Evolutionary conservation across 2,329 filamentous ascomycete species (phyloP).

Genomic region (Fusarium sterilihyphosum): DNA sequence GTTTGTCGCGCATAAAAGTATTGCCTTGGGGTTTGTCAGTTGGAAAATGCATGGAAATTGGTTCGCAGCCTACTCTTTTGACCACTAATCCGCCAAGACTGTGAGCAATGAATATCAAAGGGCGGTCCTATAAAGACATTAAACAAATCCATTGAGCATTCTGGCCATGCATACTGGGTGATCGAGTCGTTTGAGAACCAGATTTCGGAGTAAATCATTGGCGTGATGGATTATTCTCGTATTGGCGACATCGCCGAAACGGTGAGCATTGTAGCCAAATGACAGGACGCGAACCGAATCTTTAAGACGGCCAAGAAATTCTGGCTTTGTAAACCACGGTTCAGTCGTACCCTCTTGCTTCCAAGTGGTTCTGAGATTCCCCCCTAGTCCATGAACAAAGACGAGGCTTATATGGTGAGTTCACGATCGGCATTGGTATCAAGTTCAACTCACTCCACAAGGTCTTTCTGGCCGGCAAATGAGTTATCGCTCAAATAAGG

Average conservation of each 20-base stretch:
- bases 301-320: slow-evolving; percentile 22
- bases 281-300: slow-evolving; percentile 26
- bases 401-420: slow-evolving; percentile 16
- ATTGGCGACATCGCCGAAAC: slow-evolving; percentile 35
- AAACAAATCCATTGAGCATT: background rate
- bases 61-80: slow-evolving; percentile 19
- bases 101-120: slow-evolving; percentile 34
- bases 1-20: slow-evolving; percentile 31
- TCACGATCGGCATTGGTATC: background rate
- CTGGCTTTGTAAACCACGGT: slow-evolving; percentile 29
- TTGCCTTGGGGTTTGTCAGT: slow-evolving; percentile 14
- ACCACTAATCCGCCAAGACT: slow-evolving; percentile 34
- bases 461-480: background rate
- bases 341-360: slow-evolving; percentile 26
- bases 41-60: slow-evolving; percentile 17
- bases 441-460: slow-evolving; percentile 28
- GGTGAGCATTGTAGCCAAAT: slow-evolving; percentile 36
- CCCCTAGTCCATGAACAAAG: slow-evolving; percentile 28
- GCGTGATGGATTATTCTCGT: slow-evolving; percentile 38
- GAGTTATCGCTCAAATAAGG: background rate
- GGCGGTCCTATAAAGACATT: slow-evolving; percentile 12
- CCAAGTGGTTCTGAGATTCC: slow-evolving; percentile 28
- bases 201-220: slow-evolving; percentile 31
- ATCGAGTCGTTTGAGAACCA: slow-evolving; percentile 34
- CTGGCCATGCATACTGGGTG: slow-evolving; percentile 7